Conservation (phyloP, 768 basidiomycete species). For the Serendipita sp. region DNA sequence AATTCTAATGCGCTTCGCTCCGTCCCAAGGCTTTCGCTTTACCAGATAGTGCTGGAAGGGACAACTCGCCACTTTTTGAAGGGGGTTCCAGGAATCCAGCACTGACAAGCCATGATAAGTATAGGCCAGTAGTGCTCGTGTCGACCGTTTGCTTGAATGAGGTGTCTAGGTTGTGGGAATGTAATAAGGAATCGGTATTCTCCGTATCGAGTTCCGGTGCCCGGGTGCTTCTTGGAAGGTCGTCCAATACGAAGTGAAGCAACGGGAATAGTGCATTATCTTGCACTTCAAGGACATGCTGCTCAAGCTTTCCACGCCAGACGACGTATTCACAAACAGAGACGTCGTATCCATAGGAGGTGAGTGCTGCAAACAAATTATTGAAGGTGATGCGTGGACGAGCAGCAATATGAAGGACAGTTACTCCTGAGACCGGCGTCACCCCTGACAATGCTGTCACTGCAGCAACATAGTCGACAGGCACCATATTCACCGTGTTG, state of each 20-base stretch:
- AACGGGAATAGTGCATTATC: slow-evolving; percentile 97
- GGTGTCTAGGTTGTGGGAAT: slow-evolving; percentile 24
- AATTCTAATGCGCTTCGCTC: background rate
- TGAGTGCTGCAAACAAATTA: slow-evolving; percentile 55
- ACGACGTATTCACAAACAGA: slow-evolving; percentile 71
- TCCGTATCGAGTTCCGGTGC: slow-evolving; percentile 77
- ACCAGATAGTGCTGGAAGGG: slow-evolving; percentile 3
- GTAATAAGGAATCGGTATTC: slow-evolving; percentile 57
- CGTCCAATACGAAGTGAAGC: slow-evolving; percentile 92
- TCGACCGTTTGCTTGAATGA: slow-evolving; percentile 41
- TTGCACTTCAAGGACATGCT: slow-evolving; percentile 84
- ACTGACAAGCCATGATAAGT: slow-evolving; percentile 81
- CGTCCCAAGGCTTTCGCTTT: slow-evolving; percentile 4
- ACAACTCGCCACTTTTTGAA: slow-evolving; percentile 6
- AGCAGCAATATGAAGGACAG: slow-evolving; percentile 75
- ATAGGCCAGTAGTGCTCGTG: slow-evolving; percentile 62
- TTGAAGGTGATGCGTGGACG: slow-evolving; percentile 82
- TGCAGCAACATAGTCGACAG: slow-evolving; percentile 88
- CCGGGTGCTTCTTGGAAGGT: slow-evolving; percentile 92
- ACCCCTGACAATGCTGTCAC: slow-evolving; percentile 62
- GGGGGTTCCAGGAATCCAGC: slow-evolving; percentile 66
- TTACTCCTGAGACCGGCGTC: slow-evolving; percentile 21
- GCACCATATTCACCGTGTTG: slow-evolving; percentile 96
- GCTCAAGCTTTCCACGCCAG: slow-evolving; percentile 86
- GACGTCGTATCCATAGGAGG: slow-evolving; percentile 65